phyloP scores from a whole-genome alignment of 352 stramenopile species.

The Globisporangium radiosum region DNA sequence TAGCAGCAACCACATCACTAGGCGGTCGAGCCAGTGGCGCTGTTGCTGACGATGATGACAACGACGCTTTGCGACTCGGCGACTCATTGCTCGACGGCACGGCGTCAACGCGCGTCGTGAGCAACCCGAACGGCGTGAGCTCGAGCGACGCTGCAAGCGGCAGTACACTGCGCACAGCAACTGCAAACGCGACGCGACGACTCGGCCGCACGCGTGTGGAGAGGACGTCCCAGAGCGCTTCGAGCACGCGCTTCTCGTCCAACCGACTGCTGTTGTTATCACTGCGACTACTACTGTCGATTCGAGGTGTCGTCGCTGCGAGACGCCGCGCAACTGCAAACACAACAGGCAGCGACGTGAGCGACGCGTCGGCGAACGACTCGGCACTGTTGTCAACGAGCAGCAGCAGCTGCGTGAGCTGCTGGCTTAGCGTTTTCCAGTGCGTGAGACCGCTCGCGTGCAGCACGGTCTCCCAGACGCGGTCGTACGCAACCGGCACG shows the following conservation, averaged over 20 bases:
- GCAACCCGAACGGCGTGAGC: constrained; percentile 20
- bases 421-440: constrained; percentile 33
- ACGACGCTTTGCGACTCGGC: background rate
- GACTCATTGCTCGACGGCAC: no score
- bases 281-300: no score
- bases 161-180: constrained; percentile 33
- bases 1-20: no score
- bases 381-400: constrained; percentile 22
- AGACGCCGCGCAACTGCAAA: constrained; percentile 22
- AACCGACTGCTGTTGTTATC: background rate
- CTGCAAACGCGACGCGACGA: constrained; percentile 31
- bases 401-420: constrained; percentile 24
- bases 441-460: constrained; percentile 34
- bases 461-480: constrained; percentile 34
- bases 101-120: constrained; percentile 1
- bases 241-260: constrained; percentile 36
- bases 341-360: constrained; percentile 20
- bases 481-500: constrained; percentile 15
- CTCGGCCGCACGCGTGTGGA: constrained; percentile 33
- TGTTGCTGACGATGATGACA: background rate
- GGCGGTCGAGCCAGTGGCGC: no score
- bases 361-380: constrained; percentile 9
- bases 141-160: constrained; percentile 29
- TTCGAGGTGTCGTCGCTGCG: background rate
- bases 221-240: constrained; percentile 46